Evolutionary conservation across 2,329 filamentous ascomycete species (phyloP), one percentile per base, ranked within the genome.

Genomic region (Venturia carpophila): DNA sequence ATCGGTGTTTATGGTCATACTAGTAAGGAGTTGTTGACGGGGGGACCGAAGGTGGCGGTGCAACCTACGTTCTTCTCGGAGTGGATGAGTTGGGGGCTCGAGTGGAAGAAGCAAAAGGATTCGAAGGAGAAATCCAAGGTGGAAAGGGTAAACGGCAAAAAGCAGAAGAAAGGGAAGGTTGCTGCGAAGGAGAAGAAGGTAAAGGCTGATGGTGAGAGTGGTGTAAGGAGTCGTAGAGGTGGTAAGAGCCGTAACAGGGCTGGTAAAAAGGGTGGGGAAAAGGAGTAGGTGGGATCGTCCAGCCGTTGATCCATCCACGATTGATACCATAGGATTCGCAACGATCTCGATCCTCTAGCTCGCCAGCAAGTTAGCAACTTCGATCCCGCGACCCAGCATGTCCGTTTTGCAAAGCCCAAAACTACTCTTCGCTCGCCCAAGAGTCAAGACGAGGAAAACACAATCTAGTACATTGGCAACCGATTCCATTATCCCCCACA

Each of bases 1-100:
- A 75, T 73, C 21, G 71, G 75, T 66, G 73, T 78, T 66, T 82
- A 82, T 69, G 72, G 71, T 1, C 71, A 75, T 45, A 76, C 78
- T 34, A 75, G 77, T 69, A 77, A 75, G 65, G 69, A 78, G 67
- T 80, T 78, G 76, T 76, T 56, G 65, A 67, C 64, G 74, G 21
- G 4, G 0, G 80, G 65, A 17, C 70, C 72, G 65, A 77, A 76
- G 68, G 75, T 74, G 47, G 73, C 73, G 65, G 70, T 80, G 5
- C 77, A 78, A 62, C 71, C 75, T 10, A 74, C 71, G 19, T 70
- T 81, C 47, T 80, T 82, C 69, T 78, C 74, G 1, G 75, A 80
- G 65, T 81, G 79, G 73, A 74, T 76, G 63, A 79, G 76, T 66
- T 81, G 78, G 78, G 75, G 71, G 24, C 64, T 71, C 61, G 71